phyloP scores from a whole-genome alignment of 257 asterid species.

The Lycium barbarum region DNA sequence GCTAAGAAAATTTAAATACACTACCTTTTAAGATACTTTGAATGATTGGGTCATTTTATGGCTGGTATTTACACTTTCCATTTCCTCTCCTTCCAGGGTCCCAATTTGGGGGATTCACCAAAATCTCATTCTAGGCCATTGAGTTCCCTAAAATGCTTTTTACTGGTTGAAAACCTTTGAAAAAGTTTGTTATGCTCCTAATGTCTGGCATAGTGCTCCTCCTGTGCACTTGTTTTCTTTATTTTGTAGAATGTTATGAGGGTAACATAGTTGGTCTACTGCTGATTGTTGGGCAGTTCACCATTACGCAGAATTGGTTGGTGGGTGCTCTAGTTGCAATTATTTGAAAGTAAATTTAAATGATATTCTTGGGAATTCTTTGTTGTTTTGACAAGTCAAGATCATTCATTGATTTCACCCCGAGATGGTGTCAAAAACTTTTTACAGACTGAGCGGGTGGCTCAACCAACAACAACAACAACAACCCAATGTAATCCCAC shows the following conservation, averaged over 20 bases:
- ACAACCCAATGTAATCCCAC: too few relatives aligned
- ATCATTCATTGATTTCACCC: not conserved
- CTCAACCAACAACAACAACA: not conserved
- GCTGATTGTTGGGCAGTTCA: not conserved
- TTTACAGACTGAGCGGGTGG: not conserved
- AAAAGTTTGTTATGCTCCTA: conserved; percentile 12
- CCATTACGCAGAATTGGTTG: not conserved
- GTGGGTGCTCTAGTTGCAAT: not conserved
- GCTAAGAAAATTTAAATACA: not conserved
- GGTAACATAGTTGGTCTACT: not conserved
- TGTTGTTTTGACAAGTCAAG: conserved; percentile 14
- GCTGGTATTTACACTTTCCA: not conserved
- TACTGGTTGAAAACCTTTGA: not conserved
- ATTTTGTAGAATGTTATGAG: not conserved
- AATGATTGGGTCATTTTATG: conserved; percentile 14
- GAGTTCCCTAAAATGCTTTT: not conserved
- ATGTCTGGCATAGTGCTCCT: not conserved
- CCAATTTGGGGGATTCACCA: conserved; percentile 19
- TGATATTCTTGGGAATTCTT: conserved; percentile 1
- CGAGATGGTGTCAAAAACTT: conserved; percentile 23
- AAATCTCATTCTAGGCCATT: not conserved
- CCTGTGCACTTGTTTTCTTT: conserved; percentile 19
- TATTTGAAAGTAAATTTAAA: conserved; percentile 7
- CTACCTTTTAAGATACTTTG: not conserved
- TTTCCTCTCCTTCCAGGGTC: conserved; percentile 22